Evolutionary conservation across 2,329 filamentous ascomycete species (phyloP), one percentile per base, ranked within the genome.

Genomic region (Ampelomyces quisqualis): DNA sequence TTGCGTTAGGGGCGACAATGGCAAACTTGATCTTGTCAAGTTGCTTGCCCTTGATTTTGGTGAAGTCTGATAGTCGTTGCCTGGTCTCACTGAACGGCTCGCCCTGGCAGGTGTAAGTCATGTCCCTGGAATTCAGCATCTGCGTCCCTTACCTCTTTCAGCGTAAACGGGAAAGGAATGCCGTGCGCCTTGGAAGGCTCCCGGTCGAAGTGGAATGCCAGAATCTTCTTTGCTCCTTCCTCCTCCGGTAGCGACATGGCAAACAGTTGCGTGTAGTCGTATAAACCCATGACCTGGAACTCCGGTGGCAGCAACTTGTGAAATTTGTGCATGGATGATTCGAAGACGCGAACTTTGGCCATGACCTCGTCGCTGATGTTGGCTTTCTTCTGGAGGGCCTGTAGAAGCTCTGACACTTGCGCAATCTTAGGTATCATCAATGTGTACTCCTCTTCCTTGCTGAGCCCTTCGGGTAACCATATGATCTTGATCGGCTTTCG

Each of bases 11-110:
- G 77, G 66, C 83, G 76, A 36, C 51, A 22, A 96, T 79, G 5
- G 90, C 87, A 74, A 98, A 96, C 70, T 94, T 96, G 70, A 98
- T 93, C 77, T 97, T 97, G 70, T 98, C 91, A 55, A 98, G 90
- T 53, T 89, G 89, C 76, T 98, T 98, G 68, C 93, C 94, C 71
- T 96, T 96, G 72, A 98, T 84, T 18, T 90, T 90, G 1, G 88
- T 95, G 44, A 91, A 80, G 69, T 90, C 91, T 56, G 93, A 90
- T 3, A 98, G 75, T n/a, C 93, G 83, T 71, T 95, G 89, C 73
- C 91, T 96, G 29, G 90, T 96, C 22, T 97, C 88, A 43, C 82
- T 83, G 70, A 98, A 97, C 26, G 78, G 76, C 68, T 98, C 93
- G 38, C 83, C 87, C 82, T 91, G 36, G 7, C 9, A 5, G 4